These are phyloP conservation scores for Cinnamomum chago DNA, from an alignment of 164 flowering plant genomes.

Conservation along the genomic window DNA sequence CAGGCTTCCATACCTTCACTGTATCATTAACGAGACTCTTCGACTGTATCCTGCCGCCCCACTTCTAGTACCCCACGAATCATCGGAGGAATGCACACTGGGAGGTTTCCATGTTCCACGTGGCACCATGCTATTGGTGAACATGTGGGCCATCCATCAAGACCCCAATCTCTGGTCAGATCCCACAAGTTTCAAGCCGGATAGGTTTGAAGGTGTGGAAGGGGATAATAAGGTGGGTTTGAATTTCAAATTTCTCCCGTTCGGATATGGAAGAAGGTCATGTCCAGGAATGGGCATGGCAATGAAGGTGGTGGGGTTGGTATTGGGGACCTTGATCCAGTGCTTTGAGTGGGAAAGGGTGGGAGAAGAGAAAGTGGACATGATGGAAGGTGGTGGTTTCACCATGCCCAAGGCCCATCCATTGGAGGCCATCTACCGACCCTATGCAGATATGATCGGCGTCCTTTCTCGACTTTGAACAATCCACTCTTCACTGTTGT, in stretches of 20 bases:
- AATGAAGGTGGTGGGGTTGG: slow-evolving; percentile 7
- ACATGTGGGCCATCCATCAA: slow-evolving; percentile 48
- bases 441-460: slow-evolving; percentile 2
- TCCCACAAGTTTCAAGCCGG: slow-evolving; percentile 42
- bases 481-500: no score
- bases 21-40: slow-evolving; percentile 37
- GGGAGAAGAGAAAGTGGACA: slow-evolving; percentile 9
- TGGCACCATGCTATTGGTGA: slow-evolving; percentile 38
- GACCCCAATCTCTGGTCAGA: slow-evolving; percentile 49
- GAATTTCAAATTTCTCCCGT: slow-evolving; percentile 11
- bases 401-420: slow-evolving; percentile 15
- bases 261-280: slow-evolving; percentile 20
- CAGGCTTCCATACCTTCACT: slow-evolving; percentile 33
- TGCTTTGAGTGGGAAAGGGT: slow-evolving; percentile 11
- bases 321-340: slow-evolving; percentile 9
- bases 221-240: slow-evolving; percentile 11
- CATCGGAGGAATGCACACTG: slow-evolving; percentile 29
- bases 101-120: slow-evolving; percentile 36
- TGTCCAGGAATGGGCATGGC: slow-evolving; percentile 22
- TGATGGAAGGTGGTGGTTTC: slow-evolving; percentile 5
- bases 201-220: slow-evolving; percentile 36
- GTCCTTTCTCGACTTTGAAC: slow-evolving; percentile 9
- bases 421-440: slow-evolving; percentile 8
- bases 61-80: slow-evolving; percentile 40
- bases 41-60: slow-evolving; percentile 44